A percentile compares a stretch with the other conserved stretches of the same genome.
Evolutionary conservation across 352 stramenopile species (phyloP).

Genomic region (Phytopythium sindhum): DNA sequence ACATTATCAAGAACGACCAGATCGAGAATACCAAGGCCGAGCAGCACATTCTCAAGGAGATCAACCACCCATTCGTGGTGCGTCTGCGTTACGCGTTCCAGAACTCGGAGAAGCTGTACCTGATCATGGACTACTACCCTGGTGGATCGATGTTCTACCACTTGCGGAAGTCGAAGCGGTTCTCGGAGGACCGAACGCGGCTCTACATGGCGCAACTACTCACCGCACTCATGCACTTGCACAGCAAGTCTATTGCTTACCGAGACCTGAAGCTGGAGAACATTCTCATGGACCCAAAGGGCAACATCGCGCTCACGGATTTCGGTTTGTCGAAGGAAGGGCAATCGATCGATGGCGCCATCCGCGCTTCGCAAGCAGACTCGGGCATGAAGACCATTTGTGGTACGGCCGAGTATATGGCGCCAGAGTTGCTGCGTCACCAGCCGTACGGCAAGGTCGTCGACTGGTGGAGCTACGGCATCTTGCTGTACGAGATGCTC

Average conservation of each 20-base stretch:
- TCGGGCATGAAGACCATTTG: constrained; percentile 89
- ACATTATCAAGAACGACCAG: constrained; percentile 92
- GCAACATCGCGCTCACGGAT: constrained; percentile 86
- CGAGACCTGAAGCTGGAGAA: constrained; percentile 90
- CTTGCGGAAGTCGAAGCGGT: constrained; percentile 83
- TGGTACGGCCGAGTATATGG: constrained; percentile 88
- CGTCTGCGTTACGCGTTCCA: constrained; percentile 86
- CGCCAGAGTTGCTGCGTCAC: constrained; percentile 76
- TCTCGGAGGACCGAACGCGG: constrained; percentile 78
- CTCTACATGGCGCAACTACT: constrained; percentile 88
- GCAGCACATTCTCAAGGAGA: constrained; percentile 89
- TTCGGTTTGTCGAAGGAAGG: constrained; percentile 88
- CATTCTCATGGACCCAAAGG: constrained; percentile 87
- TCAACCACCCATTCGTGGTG: constrained; percentile 87
- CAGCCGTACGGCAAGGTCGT: constrained; percentile 89
- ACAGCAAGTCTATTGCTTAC: constrained; percentile 89
- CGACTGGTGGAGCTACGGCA: constrained; percentile 90
- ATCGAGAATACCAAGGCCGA: constrained; percentile 92
- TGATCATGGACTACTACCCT: constrained; percentile 96
- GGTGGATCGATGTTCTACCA: constrained; percentile 90
- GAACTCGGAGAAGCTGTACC: constrained; percentile 92
- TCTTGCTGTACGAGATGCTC: constrained; percentile 88
- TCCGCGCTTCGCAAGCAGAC: constrained; percentile 75
- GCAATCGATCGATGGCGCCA: constrained; percentile 75
- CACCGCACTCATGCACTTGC: constrained; percentile 84